A percentile compares a stretch with the other conserved stretches of the same genome.
These are phyloP conservation scores for Saksenaea oblongispora DNA, from an alignment of 371 early-diverging fungal genomes.

Conservation along the genomic window DNA sequence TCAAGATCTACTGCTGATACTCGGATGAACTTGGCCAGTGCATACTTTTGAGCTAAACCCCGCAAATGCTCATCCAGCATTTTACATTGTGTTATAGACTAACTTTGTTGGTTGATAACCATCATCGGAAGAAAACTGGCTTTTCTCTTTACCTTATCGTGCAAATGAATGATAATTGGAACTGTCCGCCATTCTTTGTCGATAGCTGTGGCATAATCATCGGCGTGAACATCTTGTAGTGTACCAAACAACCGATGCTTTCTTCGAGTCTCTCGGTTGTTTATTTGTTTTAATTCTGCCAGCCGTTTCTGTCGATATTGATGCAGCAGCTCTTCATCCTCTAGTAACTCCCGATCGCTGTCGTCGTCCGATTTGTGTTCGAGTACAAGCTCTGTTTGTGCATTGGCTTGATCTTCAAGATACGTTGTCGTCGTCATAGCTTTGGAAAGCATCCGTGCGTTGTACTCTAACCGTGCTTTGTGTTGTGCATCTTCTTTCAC, in stretches of 20 bases:
- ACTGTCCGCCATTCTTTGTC: slow-evolving; percentile 49
- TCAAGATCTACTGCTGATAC: slow-evolving; percentile 49
- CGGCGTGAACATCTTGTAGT: slow-evolving; percentile 32
- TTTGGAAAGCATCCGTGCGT: slow-evolving; percentile 41
- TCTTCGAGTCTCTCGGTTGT: slow-evolving; percentile 23
- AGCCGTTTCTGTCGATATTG: slow-evolving; percentile 42
- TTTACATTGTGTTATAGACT: slow-evolving; percentile 39
- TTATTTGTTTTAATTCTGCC: slow-evolving; percentile 30
- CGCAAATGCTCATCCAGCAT: slow-evolving; percentile 35
- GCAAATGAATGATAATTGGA: slow-evolving; percentile 52
- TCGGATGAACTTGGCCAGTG: slow-evolving; percentile 50
- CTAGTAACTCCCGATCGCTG: slow-evolving; percentile 20
- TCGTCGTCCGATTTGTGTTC: slow-evolving; percentile 25
- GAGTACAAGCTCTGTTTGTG: slow-evolving; percentile 27
- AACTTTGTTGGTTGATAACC: not conserved
- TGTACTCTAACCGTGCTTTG: slow-evolving; percentile 28
- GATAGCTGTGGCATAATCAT: slow-evolving; percentile 48
- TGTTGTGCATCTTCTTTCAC: slow-evolving; percentile 22
- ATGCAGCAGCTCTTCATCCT: slow-evolving; percentile 35
- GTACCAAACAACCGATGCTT: slow-evolving; percentile 46
- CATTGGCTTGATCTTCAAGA: slow-evolving; percentile 31
- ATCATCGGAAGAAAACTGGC: not conserved
- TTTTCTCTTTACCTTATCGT: slow-evolving; percentile 35
- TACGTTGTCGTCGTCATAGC: slow-evolving; percentile 51
- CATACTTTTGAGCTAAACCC: slow-evolving; percentile 45